phyloP scores from a whole-genome alignment of 106 monocot species.

The Allium sativum region DNA sequence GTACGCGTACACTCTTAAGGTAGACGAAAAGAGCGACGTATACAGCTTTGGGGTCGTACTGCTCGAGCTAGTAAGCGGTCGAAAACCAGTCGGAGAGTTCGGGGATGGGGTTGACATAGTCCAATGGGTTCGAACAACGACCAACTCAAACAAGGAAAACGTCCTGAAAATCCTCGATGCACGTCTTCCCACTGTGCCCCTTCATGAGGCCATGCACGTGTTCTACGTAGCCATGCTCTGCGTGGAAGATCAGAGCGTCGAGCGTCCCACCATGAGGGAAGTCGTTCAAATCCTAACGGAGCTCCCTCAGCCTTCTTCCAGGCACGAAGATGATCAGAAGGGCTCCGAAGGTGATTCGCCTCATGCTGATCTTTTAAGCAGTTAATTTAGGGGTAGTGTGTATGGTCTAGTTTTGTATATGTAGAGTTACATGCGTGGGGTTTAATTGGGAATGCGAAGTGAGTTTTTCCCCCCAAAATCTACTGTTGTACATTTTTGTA shows the following conservation, averaged over 20 bases:
- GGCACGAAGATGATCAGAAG: no score
- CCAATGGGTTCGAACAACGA: constrained; percentile 70
- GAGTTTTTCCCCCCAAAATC: no score
- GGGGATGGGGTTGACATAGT: constrained; percentile 92
- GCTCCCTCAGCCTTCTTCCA: constrained; percentile 19
- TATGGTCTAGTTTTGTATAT: no score
- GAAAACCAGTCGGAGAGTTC: constrained; percentile 80
- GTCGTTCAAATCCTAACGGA: constrained; percentile 84
- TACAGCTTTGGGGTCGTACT: constrained; percentile 89
- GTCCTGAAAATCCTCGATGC: constrained; percentile 48
- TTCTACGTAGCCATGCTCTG: constrained; percentile 87
- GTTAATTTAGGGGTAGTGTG: no score
- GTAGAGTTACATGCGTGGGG: no score
- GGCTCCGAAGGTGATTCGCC: no score
- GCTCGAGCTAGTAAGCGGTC: constrained; percentile 60
- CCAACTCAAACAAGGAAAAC: constrained; percentile 46
- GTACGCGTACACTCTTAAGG: constrained; percentile 84
- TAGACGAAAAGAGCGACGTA: constrained; percentile 93
- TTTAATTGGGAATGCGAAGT: no score
- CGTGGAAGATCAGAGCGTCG: constrained; percentile 78
- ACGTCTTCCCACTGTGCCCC: constrained; percentile 38
- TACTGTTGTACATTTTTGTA: no score
- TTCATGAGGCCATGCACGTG: constrained; percentile 51
- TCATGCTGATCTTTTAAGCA: no score
- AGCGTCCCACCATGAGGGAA: constrained; percentile 84